Percentiles rank a stretch among this genome's conserved stretches.
phyloP scores from a whole-genome alignment of 1,284 basidiomycete species.

The Puccinia coronata region DNA sequence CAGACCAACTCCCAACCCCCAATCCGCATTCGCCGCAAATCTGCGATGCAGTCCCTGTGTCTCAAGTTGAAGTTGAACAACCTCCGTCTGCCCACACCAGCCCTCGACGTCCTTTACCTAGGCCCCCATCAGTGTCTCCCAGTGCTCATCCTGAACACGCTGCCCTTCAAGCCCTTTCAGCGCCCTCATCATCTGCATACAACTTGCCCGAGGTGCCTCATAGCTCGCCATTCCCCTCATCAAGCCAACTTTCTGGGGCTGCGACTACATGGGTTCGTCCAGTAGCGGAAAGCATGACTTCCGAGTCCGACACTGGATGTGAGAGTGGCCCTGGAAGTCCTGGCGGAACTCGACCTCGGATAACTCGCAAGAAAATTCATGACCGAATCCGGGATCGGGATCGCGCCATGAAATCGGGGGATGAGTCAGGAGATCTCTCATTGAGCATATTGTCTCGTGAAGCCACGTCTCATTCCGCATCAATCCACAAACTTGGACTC shows the following conservation, averaged over 20 bases:
- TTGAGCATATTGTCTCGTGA: slow-evolving; percentile 4
- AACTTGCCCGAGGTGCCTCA: slow-evolving; percentile 30
- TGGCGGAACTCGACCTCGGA: slow-evolving; percentile 17
- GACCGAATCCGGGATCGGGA: slow-evolving; percentile 38
- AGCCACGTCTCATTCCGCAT: slow-evolving; percentile 30
- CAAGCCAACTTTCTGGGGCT: neutral
- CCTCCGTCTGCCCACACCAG: slow-evolving; percentile 9
- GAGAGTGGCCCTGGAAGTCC: slow-evolving; percentile 27
- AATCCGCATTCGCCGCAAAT: slow-evolving; percentile 7
- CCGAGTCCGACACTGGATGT: slow-evolving; percentile 19
- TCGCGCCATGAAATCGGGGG: neutral
- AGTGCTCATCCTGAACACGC: neutral
- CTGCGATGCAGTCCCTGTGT: neutral
- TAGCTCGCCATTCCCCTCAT: slow-evolving; percentile 31
- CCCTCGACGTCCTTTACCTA: slow-evolving; percentile 42
- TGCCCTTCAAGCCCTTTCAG: neutral
- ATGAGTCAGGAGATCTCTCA: neutral
- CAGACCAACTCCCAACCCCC: slow-evolving; percentile 28
- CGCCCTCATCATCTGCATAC: slow-evolving; percentile 1
- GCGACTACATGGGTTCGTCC: slow-evolving; percentile 31
- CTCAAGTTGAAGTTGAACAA: slow-evolving; percentile 8
- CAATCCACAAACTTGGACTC: slow-evolving; percentile 34
- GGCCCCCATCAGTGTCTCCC: slow-evolving; percentile 16
- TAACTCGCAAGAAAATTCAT: slow-evolving; percentile 46
- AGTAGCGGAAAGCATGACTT: neutral